phyloP scores from a whole-genome alignment of 768 basidiomycete species.

The Lentinula guzmanii region DNA sequence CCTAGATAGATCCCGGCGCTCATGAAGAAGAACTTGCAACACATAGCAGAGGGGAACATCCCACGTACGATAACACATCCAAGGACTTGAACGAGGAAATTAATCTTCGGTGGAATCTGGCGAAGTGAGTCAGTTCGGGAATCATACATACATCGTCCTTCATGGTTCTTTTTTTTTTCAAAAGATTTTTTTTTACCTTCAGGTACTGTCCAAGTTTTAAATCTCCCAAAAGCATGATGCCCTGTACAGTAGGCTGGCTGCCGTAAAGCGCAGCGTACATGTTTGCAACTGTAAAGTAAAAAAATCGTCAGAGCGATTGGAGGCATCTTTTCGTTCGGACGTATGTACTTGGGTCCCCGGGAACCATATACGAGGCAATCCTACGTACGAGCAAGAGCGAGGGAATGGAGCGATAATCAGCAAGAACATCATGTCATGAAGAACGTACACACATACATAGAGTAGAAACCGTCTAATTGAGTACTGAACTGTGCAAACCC shows the following conservation, averaged over 20 bases:
- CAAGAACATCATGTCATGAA: neutral
- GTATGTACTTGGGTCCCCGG: constrained; percentile 19
- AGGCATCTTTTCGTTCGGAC: neutral
- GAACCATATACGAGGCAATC: constrained; percentile 23
- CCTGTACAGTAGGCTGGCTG: constrained; percentile 28
- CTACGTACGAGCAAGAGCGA: constrained; percentile 9
- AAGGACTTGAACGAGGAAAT: constrained; percentile 38
- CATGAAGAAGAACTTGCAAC: neutral
- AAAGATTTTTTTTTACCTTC: constrained; percentile 16
- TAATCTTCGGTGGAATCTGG: constrained; percentile 38
- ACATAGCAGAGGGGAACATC: neutral
- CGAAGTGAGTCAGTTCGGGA: too few species aligned
- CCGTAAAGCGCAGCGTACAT: constrained; percentile 22
- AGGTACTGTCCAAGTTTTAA: constrained; percentile 30
- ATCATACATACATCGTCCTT: neutral
- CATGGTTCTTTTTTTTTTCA: neutral
- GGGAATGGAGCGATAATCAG: constrained; percentile 8
- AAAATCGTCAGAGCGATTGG: constrained; percentile 7
- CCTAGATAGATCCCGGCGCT: neutral
- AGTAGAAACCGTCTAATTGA: constrained; percentile 7
- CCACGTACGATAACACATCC: constrained; percentile 24
- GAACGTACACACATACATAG: neutral
- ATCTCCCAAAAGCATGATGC: constrained; percentile 32
- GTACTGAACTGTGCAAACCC: constrained; percentile 10
- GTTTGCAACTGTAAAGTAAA: constrained; percentile 28